These are phyloP conservation scores for Penicillium canescens DNA, from an alignment of 495 filamentous ascomycete genomes.

Conservation along the genomic window DNA sequence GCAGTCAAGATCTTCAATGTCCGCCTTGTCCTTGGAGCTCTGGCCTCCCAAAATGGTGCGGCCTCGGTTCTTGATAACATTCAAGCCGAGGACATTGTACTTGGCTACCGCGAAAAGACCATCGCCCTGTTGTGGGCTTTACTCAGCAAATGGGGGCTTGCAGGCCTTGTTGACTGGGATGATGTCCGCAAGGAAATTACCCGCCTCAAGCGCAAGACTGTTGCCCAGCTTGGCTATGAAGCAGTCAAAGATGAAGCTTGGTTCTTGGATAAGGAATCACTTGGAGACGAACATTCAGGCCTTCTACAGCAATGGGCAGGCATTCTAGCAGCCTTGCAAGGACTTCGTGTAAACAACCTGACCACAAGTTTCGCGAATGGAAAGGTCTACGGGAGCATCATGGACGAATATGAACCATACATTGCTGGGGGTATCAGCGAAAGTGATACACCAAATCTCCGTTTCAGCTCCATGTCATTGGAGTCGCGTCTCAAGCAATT, in stretches of 20 bases:
- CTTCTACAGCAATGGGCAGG: constrained; percentile 59
- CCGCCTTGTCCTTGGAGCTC: constrained; percentile 55
- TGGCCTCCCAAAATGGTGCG: constrained; percentile 41
- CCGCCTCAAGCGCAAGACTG: constrained; percentile 36
- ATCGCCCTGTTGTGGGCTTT: constrained; percentile 62
- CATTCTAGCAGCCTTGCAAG: constrained; percentile 46
- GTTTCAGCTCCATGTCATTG: constrained; percentile 12
- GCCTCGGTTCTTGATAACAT: constrained; percentile 36
- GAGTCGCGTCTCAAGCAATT: constrained; percentile 30
- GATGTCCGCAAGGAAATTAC: constrained; percentile 53
- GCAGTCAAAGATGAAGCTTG: constrained; percentile 11
- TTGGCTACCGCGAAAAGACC: constrained; percentile 69
- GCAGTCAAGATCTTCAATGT: constrained; percentile 63
- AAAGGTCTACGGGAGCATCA: constrained; percentile 55
- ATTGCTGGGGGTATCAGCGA: constrained; percentile 7
- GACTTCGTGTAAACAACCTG: constrained; percentile 52
- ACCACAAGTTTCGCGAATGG: constrained; percentile 63
- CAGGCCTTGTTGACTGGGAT: constrained; percentile 54
- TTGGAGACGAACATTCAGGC: constrained; percentile 31
- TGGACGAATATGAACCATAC: constrained; percentile 57
- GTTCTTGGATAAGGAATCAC: constrained; percentile 17
- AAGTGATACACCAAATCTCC: not conserved
- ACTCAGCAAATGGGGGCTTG: constrained; percentile 57
- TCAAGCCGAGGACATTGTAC: constrained; percentile 61
- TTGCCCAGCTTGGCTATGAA: constrained; percentile 20